phyloP scores from a whole-genome alignment of 805 yeast species.

The Jamesozyma hellenica region DNA sequence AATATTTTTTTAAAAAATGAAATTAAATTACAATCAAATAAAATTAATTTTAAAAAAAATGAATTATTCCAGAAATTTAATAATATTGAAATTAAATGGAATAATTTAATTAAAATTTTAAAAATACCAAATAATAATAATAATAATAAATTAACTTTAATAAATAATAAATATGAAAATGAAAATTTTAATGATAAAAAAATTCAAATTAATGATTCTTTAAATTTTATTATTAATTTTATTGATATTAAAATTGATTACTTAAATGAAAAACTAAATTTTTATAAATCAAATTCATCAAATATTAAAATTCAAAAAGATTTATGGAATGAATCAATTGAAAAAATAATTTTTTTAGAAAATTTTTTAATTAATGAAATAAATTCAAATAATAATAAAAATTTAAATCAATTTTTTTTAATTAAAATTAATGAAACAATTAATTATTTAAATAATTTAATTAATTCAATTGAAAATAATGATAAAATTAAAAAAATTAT shows the following conservation, averaged over 20 bases:
- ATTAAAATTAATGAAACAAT: constrained; percentile 2
- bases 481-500: constrained; percentile 6
- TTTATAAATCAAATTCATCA: constrained; percentile 17
- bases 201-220: constrained; percentile 11
- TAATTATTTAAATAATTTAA: not conserved
- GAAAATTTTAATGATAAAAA: constrained; percentile 3
- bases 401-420: no score
- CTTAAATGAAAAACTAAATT: constrained; percentile 16
- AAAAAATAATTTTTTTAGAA: not conserved
- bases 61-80: constrained; percentile 9
- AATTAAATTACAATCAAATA: constrained; percentile 8
- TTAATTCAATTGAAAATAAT: constrained; percentile 1
- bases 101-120: no score
- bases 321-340: constrained; percentile 19
- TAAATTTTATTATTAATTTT: constrained; percentile 16
- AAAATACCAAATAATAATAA: no score
- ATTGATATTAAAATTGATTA: constrained; percentile 17
- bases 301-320: constrained; percentile 9
- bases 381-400: no score
- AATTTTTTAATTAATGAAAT: no score
- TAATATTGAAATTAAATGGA: no score
- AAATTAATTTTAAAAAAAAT: constrained; percentile 9
- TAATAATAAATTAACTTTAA: no score
- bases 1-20: constrained; percentile 18
- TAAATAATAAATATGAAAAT: constrained; percentile 3